Base-by-base conservation (phyloP, 2,329 filamentous ascomycete species). In the Dryadomyces quercus-mongolicae region DNA sequence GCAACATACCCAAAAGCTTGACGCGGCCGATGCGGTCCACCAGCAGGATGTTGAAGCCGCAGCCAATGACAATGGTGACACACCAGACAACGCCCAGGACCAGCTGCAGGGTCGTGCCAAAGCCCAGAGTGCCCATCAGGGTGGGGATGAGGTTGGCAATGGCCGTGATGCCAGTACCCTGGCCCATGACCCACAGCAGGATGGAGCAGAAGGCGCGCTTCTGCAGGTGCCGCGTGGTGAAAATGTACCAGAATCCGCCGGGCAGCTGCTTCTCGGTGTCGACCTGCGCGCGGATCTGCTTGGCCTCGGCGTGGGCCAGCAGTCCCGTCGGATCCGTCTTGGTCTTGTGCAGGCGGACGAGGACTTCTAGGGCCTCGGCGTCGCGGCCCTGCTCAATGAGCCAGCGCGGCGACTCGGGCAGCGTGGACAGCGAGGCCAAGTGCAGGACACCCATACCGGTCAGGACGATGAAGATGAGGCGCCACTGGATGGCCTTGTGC, bases 361-460 rank as follows among this genome's bases (percentile, higher is more conserved):
- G 36, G 2, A 40, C 31, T 2, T 6, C 48, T 2, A 50, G 34
- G 22, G 48, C 48, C 9, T 50, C 48, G 16, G 36, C 48, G 36
- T 50, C 31, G 7, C 48, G 48, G 15, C 34, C 48, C 34, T 50
- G 31, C 21, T 50, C 31, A 6, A 40, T 40, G 31, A 50, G 48
- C 48, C 48, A 50, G 48, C 48, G 48, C 13, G 48, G 48, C n/a
- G 48, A 50, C 48, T 50, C 48, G 48, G 48, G 34, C 18, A 50
- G 31, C 10, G n/a, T 5, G 6, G n/a, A 3, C 2, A 50, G 18
- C n/a, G 48, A 50, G n/a, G n/a, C n/a, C 31, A 50, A 34, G 18
- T 38, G 48, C 18, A 50, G 18, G 15, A 38, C 6, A 18, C 31
- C 31, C 31, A 40, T 38, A 34, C 16, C 34, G n/a, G 48, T 50